These are phyloP conservation scores for Trichocladium uniseriatum DNA, from an alignment of 495 filamentous ascomycete species.

Conservation along the genomic window DNA sequence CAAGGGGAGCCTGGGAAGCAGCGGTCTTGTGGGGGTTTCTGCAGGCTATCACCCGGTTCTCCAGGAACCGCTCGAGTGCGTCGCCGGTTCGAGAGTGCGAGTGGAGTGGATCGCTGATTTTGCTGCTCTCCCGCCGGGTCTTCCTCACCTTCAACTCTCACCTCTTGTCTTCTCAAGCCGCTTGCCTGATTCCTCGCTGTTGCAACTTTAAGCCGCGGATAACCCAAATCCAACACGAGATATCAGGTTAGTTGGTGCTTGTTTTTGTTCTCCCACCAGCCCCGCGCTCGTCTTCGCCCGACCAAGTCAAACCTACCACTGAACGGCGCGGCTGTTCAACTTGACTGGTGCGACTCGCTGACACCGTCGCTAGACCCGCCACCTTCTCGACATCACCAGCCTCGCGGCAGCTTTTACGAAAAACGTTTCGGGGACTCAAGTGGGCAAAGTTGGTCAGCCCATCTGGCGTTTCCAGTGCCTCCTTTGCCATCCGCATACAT, in stretches of 20 bases:
- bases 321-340: too few relatives aligned
- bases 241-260: too few relatives aligned
- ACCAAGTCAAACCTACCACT: too few relatives aligned
- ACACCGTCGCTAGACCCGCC: not conserved
- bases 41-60: constrained; percentile 4
- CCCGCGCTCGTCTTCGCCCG: too few relatives aligned
- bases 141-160: not conserved
- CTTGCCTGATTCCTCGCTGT: not conserved
- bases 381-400: not conserved
- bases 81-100: constrained; percentile 2
- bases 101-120: constrained; percentile 15
- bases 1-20: too few relatives aligned
- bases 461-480: not conserved
- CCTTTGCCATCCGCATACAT: not conserved
- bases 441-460: not conserved
- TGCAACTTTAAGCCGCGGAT: too few relatives aligned
- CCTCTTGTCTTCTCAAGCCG: not conserved
- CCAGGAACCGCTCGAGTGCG: constrained; percentile 11
- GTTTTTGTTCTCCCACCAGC: too few relatives aligned
- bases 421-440: too few relatives aligned
- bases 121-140: constrained; percentile 7
- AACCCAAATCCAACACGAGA: too few relatives aligned
- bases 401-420: not conserved
- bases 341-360: not conserved
- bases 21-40: not conserved